These are phyloP conservation scores for Panaeolus cyanescens DNA, from an alignment of 768 basidiomycete genomes.

Conservation along the genomic window DNA sequence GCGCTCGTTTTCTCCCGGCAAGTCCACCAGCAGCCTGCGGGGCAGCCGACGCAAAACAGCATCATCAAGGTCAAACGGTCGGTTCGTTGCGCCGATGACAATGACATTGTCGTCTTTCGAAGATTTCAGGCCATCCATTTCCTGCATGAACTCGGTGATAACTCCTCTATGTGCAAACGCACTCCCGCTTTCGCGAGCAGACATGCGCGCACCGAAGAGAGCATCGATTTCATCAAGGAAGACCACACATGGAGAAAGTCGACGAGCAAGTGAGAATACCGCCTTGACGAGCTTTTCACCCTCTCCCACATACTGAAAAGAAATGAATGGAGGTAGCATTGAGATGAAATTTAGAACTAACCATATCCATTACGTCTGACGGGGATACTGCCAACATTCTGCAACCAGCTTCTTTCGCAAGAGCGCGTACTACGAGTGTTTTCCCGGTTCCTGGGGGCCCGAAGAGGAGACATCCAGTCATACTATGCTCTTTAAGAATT, in stretches of 20 bases:
- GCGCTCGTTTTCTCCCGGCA: constrained; percentile 85
- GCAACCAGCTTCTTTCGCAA: constrained; percentile 93
- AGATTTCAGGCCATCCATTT: constrained; percentile 92
- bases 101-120: constrained; percentile 81
- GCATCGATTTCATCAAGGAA: constrained; percentile 97
- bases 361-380: constrained; percentile 97
- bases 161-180: constrained; percentile 85
- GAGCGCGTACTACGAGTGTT: constrained; percentile 84
- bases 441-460: constrained; percentile 93
- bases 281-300: constrained; percentile 89
- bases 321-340: constrained; percentile 4
- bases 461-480: constrained; percentile 89
- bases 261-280: constrained; percentile 84
- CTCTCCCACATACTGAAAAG: constrained; percentile 77
- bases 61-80: constrained; percentile 90
- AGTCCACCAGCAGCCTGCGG: constrained; percentile 82
- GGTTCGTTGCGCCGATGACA: constrained; percentile 92
- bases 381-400: constrained; percentile 90
- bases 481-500: constrained; percentile 87
- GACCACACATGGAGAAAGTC: constrained; percentile 87
- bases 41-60: constrained; percentile 89
- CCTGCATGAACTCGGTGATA: constrained; percentile 93
- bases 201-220: constrained; percentile 83
- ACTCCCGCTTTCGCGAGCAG: constrained; percentile 75
- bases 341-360: constrained; percentile 29